phyloP scores from a whole-genome alignment of 1,284 basidiomycete genomes.

The Fomitopsis schrenkii region DNA sequence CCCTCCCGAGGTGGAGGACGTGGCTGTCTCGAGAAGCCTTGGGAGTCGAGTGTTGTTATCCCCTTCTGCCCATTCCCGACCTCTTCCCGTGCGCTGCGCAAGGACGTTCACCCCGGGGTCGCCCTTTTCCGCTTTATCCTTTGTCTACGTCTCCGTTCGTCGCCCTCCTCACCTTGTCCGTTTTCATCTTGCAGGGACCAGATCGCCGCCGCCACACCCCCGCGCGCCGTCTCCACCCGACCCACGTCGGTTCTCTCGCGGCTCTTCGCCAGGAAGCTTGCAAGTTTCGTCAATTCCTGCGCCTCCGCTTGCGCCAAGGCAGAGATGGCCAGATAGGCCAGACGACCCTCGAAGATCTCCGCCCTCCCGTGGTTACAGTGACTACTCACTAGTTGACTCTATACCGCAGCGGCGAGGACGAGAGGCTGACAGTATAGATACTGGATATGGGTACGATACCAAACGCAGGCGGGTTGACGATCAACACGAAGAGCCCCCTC shows the following conservation, averaged over 20 bases:
- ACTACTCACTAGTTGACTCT: slow-evolving; percentile 16
- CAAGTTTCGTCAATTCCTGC: slow-evolving; percentile 1
- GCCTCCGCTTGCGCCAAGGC: slow-evolving; percentile 11
- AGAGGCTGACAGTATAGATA: slow-evolving; percentile 17
- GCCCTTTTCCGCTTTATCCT: slow-evolving; percentile 32
- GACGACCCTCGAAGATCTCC: slow-evolving; percentile 13
- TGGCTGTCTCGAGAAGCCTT: slow-evolving; percentile 46
- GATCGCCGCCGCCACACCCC: slow-evolving; percentile 35
- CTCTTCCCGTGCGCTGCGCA: slow-evolving; percentile 45
- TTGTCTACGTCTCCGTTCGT: slow-evolving; percentile 32
- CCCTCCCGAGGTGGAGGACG: slow-evolving; percentile 49
- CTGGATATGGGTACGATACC: slow-evolving; percentile 20
- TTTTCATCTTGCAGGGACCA: slow-evolving; percentile 51
- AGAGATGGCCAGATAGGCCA: slow-evolving; percentile 15
- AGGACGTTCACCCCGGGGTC: slow-evolving; percentile 55
- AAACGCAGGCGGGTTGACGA: slow-evolving; percentile 32
- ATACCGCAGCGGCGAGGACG: slow-evolving; percentile 28
- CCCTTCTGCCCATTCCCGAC: slow-evolving; percentile 38
- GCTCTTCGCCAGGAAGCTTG: slow-evolving; percentile 3
- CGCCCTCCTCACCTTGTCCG: slow-evolving; percentile 31
- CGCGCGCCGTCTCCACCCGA: slow-evolving; percentile 19
- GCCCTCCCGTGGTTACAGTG: slow-evolving; percentile 11
- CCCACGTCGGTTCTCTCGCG: slow-evolving; percentile 7
- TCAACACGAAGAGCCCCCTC: slow-evolving; percentile 11
- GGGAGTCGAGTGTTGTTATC: slow-evolving; percentile 43